phyloP scores from a whole-genome alignment of 1,284 basidiomycete genomes.

The Earliella scabrosa region DNA sequence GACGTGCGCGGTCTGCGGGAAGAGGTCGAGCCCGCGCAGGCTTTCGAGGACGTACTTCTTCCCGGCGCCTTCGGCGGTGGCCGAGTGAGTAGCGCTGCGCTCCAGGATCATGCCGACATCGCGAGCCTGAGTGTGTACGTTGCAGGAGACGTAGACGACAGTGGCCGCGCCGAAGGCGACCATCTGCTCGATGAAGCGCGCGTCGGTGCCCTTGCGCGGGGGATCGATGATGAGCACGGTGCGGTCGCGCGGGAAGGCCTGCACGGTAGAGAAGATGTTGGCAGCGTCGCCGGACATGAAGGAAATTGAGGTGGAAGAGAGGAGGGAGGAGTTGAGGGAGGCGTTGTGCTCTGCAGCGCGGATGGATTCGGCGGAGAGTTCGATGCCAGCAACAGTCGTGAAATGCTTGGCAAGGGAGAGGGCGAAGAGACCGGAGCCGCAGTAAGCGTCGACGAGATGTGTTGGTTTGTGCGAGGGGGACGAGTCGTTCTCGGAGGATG shows the following conservation, averaged over 20 bases:
- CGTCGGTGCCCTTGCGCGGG: slow-evolving; percentile 90
- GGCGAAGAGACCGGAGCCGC: slow-evolving; percentile 91
- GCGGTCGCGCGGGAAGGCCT: slow-evolving; percentile 65
- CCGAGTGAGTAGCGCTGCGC: slow-evolving; percentile 44
- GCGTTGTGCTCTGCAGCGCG: slow-evolving; percentile 83
- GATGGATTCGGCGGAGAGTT: slow-evolving; percentile 82
- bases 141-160: slow-evolving; percentile 93
- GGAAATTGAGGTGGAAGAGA: slow-evolving; percentile 38
- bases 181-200: slow-evolving; percentile 81
- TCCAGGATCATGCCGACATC: slow-evolving; percentile 78
- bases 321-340: slow-evolving; percentile 66
- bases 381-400: slow-evolving; percentile 85
- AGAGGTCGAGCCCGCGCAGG: slow-evolving; percentile 87
- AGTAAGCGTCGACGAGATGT: slow-evolving; percentile 92
- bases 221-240: slow-evolving; percentile 87
- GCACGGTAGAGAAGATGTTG: slow-evolving; percentile 68
- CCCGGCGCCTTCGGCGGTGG: slow-evolving; percentile 34
- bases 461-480: slow-evolving; percentile 48
- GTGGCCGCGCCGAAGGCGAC: slow-evolving; percentile 70
- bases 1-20: slow-evolving; percentile 93
- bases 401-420: slow-evolving; percentile 87
- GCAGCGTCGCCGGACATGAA: slow-evolving; percentile 77
- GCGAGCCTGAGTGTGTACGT: slow-evolving; percentile 87
- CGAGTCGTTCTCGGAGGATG: too few species aligned
- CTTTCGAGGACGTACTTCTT: slow-evolving; percentile 75